A percentile compares a stretch with the other conserved stretches of the same genome.
phyloP scores from a whole-genome alignment of 2,329 filamentous ascomycete genomes.

The Verticillium dahliae region DNA sequence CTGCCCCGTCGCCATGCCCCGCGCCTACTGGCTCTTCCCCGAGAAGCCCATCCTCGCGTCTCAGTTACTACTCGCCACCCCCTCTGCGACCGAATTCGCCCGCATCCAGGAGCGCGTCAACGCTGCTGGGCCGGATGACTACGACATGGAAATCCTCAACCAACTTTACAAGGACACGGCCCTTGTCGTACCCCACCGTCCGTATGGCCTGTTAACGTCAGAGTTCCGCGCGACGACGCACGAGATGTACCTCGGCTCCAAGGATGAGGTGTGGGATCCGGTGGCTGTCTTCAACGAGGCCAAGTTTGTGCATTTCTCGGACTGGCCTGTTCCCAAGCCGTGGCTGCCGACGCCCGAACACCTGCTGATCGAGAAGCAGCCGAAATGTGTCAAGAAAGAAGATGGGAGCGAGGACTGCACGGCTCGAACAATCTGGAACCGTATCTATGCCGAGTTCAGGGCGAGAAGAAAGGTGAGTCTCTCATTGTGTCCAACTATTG shows the following conservation, averaged over 20 bases:
- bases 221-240: constrained; percentile 52
- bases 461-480: background rate
- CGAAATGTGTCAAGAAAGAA: constrained; percentile 1
- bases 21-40: constrained; percentile 62
- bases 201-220: constrained; percentile 53
- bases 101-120: constrained; percentile 20
- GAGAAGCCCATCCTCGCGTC: constrained; percentile 48
- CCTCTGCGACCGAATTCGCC: constrained; percentile 43
- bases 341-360: constrained; percentile 8
- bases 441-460: background rate
- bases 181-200: constrained; percentile 56
- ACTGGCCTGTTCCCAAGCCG: constrained; percentile 15
- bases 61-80: constrained; percentile 55
- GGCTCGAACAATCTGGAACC: constrained; percentile 2
- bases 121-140: constrained; percentile 26
- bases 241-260: constrained; percentile 28
- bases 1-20: constrained; percentile 56
- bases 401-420: constrained; percentile 6
- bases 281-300: constrained; percentile 45
- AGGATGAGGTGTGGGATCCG: constrained; percentile 48
- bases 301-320: constrained; percentile 42
- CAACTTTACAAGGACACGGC: constrained; percentile 50
- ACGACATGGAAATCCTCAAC: constrained; percentile 66
- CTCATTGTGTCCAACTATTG: background rate
- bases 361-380: constrained; percentile 1